A percentile compares a stretch with the other conserved stretches of the same genome.
phyloP scores from a whole-genome alignment of 768 basidiomycete species.

The Nidularia pulvinata region DNA sequence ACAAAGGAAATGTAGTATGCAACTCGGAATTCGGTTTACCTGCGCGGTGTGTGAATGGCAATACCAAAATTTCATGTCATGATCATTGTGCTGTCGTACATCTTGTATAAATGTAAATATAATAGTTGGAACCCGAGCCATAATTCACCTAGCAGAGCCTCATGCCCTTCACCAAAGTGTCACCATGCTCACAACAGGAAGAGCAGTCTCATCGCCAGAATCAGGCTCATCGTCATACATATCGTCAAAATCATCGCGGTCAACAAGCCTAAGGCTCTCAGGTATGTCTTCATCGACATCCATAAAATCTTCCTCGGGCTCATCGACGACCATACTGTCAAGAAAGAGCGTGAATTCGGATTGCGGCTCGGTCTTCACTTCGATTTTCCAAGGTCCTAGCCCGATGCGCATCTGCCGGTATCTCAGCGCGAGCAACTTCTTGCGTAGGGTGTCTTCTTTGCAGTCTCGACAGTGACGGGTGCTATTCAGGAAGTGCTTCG shows the following conservation, averaged over 20 bases:
- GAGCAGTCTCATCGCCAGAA: neutral
- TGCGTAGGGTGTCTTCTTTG: neutral
- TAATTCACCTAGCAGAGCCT: constrained; percentile 4
- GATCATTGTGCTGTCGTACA: no score
- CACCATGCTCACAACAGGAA: neutral
- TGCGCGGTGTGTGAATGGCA: no score
- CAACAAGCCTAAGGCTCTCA: constrained; percentile 12
- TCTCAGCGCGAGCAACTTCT: neutral
- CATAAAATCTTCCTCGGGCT: neutral
- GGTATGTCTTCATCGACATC: neutral
- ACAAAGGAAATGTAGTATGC: no score
- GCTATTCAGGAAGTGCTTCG: neutral
- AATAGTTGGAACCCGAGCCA: neutral
- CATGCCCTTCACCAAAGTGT: neutral
- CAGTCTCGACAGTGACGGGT: neutral
- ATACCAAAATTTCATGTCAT: no score
- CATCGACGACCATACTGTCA: constrained; percentile 1
- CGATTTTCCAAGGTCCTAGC: neutral
- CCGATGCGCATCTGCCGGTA: neutral
- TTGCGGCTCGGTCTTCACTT: neutral
- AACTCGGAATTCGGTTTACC: no score
- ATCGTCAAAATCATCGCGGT: constrained; percentile 15
- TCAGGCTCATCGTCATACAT: constrained; percentile 6
- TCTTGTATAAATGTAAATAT: no score
- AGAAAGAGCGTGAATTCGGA: neutral